Base-by-base conservation (phyloP, 805 yeast genomes). In the Candida wancherniae region DNA sequence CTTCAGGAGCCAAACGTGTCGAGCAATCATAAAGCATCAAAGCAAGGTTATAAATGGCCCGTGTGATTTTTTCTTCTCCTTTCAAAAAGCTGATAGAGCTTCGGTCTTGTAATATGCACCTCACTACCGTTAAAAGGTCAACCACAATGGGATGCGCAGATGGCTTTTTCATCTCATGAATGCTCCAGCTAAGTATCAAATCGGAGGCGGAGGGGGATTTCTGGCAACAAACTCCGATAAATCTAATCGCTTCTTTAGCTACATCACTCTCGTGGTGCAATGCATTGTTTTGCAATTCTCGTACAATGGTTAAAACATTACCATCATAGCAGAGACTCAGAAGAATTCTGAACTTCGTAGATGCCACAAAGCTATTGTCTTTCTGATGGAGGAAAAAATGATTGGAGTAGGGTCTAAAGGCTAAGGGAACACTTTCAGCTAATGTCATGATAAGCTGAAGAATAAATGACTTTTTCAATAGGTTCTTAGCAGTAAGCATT, bases 51-150 rank as follows among this genome's bases (percentile, higher is more conserved):
- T 75, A 65, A 9, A 82, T 69, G 2, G 80, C 72, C 19, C 68
- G 67, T 19, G 75, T 55, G 37, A 84, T 73, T 11, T 36, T 34
- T 6, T 35, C 23, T 6, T 18, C 26, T n/a, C n/a, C n/a, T n/a
- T n/a, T n/a, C n/a, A n/a, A n/a, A n/a, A n/a, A n/a, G n/a, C n/a
- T n/a, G n/a, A n/a, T n/a, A n/a, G n/a, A n/a, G n/a, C n/a, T n/a
- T n/a, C n/a, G n/a, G n/a, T n/a, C n/a, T n/a, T 84, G 94, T 21
- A 87, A 74, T 39, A 87, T 57, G 40, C 71, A 74, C 27, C 96
- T 63, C 5, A 88, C 67, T 3, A 86, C 84, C 5, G 84, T 75
- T 4, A 88, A 67, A 30, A 80, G 67, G 45, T 85, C 92, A 33
- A 77, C 72, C 24, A 77, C 64, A 4, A 80, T 53, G 4, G 22